Conservation (phyloP, 1,284 basidiomycete species). For the Pterula multifida region DNA sequence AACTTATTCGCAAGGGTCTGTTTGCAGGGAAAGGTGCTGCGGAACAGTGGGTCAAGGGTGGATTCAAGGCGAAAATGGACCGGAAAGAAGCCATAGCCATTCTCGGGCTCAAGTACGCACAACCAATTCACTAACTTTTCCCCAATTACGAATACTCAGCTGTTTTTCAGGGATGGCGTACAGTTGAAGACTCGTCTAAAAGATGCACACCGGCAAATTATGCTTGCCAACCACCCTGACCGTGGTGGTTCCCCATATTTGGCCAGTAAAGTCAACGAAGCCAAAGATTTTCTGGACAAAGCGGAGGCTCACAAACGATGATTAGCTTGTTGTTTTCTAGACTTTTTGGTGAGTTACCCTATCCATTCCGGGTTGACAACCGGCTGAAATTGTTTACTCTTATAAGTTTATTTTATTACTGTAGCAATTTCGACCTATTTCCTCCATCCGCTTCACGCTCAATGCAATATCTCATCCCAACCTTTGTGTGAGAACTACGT, state of each 20-base stretch:
- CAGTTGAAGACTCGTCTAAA: constrained; percentile 64
- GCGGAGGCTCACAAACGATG: constrained; percentile 37
- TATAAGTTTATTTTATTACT: too few species aligned
- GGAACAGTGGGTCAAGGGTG: constrained; percentile 87
- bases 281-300: constrained; percentile 75
- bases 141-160: constrained; percentile 7
- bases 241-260: constrained; percentile 92
- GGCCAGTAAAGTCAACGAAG: constrained; percentile 97
- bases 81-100: constrained; percentile 86
- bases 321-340: constrained; percentile 9
- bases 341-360: not conserved
- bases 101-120: constrained; percentile 78
- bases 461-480: not conserved
- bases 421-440: not conserved
- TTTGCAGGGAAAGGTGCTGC: constrained; percentile 49
- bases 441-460: not conserved
- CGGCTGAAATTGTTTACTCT: too few species aligned
- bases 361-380: not conserved
- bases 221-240: constrained; percentile 95
- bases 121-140: constrained; percentile 8
- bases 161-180: constrained; percentile 54
- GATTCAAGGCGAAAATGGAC: constrained; percentile 95
- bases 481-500: not conserved
- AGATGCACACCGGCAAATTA: constrained; percentile 85
- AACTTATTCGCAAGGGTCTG: constrained; percentile 45